Percentiles rank a stretch among this genome's conserved stretches.
Evolutionary conservation across 163 green algal species (phyloP).

Genomic region (Prototheca cutis): DNA sequence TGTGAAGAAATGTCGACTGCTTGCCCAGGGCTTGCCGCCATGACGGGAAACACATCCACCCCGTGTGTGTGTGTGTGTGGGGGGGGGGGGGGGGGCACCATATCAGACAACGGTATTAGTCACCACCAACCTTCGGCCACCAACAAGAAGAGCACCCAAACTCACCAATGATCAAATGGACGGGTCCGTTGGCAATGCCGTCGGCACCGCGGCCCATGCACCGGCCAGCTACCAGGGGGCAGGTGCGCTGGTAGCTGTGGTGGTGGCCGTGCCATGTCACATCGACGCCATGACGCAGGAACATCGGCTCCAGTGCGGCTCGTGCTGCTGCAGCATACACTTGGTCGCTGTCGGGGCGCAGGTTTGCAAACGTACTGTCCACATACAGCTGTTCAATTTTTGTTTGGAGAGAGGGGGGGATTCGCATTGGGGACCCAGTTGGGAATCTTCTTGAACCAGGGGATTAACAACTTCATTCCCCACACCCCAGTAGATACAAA

Average conservation of each 20-base stretch:
- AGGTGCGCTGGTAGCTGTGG: slow-evolving; percentile 35
- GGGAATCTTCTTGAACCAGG: too few species aligned
- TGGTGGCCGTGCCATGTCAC: slow-evolving; percentile 25
- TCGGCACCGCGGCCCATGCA: background rate
- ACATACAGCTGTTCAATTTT: slow-evolving; percentile 28
- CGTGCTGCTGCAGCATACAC: slow-evolving; percentile 10
- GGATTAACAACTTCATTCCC: too few species aligned
- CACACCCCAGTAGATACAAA: too few species aligned
- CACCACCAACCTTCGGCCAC: too few species aligned
- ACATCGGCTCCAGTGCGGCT: slow-evolving; percentile 16
- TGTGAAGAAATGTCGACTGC: background rate
- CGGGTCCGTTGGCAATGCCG: slow-evolving; percentile 6
- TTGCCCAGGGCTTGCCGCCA: background rate
- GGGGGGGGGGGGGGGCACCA: too few species aligned
- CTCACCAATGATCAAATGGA: slow-evolving; percentile 28
- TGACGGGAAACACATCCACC: too few species aligned
- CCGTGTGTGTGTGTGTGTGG: too few species aligned
- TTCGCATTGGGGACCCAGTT: too few species aligned
- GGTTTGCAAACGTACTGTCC: slow-evolving; percentile 6
- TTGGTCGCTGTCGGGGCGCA: slow-evolving; percentile 15
- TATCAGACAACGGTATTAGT: background rate
- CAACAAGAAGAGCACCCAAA: background rate
- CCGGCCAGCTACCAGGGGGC: background rate
- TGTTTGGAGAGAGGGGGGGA: too few species aligned
- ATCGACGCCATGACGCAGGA: slow-evolving; percentile 23